phyloP scores from a whole-genome alignment of 2,329 filamentous ascomycete species.

The Beauveria australis region DNA sequence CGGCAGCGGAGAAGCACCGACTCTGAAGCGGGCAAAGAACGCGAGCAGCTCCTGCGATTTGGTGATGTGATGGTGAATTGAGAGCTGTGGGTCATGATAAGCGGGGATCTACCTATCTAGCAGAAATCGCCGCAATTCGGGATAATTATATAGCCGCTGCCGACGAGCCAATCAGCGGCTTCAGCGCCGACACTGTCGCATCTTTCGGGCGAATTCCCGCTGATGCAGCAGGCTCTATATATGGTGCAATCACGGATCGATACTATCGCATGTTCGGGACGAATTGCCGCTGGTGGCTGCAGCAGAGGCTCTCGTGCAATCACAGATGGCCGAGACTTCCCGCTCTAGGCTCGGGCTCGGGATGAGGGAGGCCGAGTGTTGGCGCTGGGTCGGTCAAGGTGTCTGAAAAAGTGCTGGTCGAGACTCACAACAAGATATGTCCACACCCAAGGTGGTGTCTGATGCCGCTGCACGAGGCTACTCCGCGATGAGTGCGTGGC shows the following conservation, averaged over 20 bases:
- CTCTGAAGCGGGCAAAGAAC: neutral
- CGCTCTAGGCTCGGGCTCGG: neutral
- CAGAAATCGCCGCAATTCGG: neutral
- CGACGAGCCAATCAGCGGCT: neutral
- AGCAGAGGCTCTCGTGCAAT: too few species aligned
- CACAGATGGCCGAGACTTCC: neutral
- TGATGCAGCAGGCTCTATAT: neutral
- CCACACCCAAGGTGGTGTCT: too few species aligned
- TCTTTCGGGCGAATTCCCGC: conserved; percentile 10
- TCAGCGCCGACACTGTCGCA: neutral
- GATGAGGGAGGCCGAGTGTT: neutral
- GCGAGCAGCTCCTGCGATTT: neutral
- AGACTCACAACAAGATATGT: neutral
- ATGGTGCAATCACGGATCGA: too few species aligned
- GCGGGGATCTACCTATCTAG: neutral
- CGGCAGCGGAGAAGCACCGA: neutral
- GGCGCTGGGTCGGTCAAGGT: neutral
- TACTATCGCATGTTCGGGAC: conserved; percentile 2
- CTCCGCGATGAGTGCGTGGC: neutral
- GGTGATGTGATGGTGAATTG: neutral
- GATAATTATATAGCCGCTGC: neutral
- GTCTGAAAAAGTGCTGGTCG: neutral
- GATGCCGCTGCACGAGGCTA: neutral
- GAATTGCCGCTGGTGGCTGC: too few species aligned
- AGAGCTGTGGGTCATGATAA: too few species aligned